Evolutionary conservation across 805 yeast genomes (phyloP).

Genomic region (Candida glaebosa): DNA sequence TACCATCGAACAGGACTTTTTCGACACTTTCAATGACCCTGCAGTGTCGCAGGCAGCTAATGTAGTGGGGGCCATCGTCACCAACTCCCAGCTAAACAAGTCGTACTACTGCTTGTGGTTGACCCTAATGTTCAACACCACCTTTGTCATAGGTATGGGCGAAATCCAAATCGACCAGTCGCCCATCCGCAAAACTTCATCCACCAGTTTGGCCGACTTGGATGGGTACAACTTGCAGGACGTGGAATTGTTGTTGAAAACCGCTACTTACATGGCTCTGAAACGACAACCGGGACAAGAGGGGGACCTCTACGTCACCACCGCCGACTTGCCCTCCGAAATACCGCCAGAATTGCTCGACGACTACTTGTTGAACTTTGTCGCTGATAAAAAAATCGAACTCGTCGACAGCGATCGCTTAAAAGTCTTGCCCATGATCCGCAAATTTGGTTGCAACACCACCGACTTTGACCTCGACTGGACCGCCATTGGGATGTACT

Average conservation of each 20-base stretch:
- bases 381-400: neutral
- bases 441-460: conserved; percentile 24
- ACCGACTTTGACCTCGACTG: conserved; percentile 35
- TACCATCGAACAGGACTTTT: neutral
- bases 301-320: conserved; percentile 19
- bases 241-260: conserved; percentile 28
- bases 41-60: conserved; percentile 14
- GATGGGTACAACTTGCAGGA: conserved; percentile 42
- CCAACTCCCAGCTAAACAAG: conserved; percentile 36
- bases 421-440: conserved; percentile 32
- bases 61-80: conserved; percentile 35
- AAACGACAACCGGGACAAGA: conserved; percentile 12
- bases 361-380: conserved; percentile 28
- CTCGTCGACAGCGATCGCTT: neutral
- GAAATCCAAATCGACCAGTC: conserved; percentile 25
- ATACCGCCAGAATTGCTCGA: conserved; percentile 34
- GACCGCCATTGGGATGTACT: conserved; percentile 31
- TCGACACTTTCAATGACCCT: conserved; percentile 1
- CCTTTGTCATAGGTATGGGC: conserved; percentile 32
- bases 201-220: conserved; percentile 34
- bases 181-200: conserved; percentile 28
- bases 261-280: conserved; percentile 27
- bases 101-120: conserved; percentile 34
- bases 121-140: conserved; percentile 12
- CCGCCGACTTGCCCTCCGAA: conserved; percentile 30